Base-by-base conservation (phyloP, 495 filamentous ascomycete genomes). In the Ramalina intermedia region DNA sequence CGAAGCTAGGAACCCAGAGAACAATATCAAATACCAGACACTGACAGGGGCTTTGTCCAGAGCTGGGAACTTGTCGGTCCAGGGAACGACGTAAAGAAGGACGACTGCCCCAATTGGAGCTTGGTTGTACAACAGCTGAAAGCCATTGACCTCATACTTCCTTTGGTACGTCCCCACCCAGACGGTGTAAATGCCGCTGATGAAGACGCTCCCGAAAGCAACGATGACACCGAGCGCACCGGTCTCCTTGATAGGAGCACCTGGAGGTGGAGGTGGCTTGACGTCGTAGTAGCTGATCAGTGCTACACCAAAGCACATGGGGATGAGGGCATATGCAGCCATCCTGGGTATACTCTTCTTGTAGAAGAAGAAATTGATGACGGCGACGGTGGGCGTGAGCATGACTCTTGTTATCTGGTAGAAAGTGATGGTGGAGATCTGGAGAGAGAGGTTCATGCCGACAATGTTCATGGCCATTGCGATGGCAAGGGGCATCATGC, bases 101-200 rank as follows among this genome's bases (percentile, higher is more conserved):
- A 85, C 56, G 24, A 79, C 66, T 2, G 74, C 72, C 16, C 79
- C 75, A 11, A 82, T 67, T 17, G 81, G 80, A 1, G 82, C 77
- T 58, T 85, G 81, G 65, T 84, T 85, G 60, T 77, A 72, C 1
- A 87, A 69, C 16, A 87, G 67, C 63, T 87, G 82, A 74, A 84
- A 83, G 58, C 75, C 79, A 45, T 71, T 78, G 61, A 85, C 70
- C 45, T 78, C 66, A 13, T 80, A 69, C 58, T 79, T 81, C 37
- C 76, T 72, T 55, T 84, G 80, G 48, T 81, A 84, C 53, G 67
- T 67, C 33, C 74, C 74, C 54, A 84, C 80, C 74, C 77, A 80
- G 47, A 83, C 77, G 0, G 79, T 84, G 60, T 85, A 85, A 13
- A 85, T 61, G 3, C 78, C 76, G 38, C 78, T 82, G 40, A 78